Evolutionary conservation across 1,139 yeast species (phyloP).

Genomic region (Meyerozyma sp.): DNA sequence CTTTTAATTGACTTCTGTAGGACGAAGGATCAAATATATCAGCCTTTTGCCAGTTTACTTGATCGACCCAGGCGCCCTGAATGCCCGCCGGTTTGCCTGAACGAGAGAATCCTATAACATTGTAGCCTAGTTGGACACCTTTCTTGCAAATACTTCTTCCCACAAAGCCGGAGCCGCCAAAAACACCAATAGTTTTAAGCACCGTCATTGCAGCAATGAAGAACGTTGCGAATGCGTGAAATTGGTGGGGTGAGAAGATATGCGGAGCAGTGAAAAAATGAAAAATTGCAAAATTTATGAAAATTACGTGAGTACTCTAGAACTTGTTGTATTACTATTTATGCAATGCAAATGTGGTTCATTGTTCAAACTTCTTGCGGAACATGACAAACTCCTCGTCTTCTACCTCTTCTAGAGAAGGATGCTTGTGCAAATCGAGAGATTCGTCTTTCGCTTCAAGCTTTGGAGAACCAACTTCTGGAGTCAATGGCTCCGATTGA

Average conservation of each 20-base stretch:
- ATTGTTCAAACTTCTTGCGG: constrained; percentile 32
- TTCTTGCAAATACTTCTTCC: constrained; percentile 69
- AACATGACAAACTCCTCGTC: constrained; percentile 42
- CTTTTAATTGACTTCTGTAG: constrained; percentile 42
- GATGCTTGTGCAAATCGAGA: constrained; percentile 14
- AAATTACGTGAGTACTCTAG: too few species aligned
- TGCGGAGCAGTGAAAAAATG: background rate
- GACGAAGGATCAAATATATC: constrained; percentile 62
- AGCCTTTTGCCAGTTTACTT: constrained; percentile 66
- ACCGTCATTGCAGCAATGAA: constrained; percentile 8
- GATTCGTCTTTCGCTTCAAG: constrained; percentile 8
- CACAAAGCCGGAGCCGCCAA: constrained; percentile 86
- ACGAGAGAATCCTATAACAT: constrained; percentile 58
- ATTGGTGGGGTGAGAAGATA: background rate
- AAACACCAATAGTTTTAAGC: constrained; percentile 48
- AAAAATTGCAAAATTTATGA: background rate
- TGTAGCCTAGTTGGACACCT: constrained; percentile 58
- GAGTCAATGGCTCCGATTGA: constrained; percentile 17
- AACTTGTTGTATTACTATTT: too few species aligned
- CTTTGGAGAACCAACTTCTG: constrained; percentile 8
- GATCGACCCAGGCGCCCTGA: constrained; percentile 44
- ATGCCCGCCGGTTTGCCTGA: constrained; percentile 53
- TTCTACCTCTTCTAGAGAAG: constrained; percentile 38
- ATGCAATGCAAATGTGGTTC: background rate
- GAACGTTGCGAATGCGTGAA: background rate